Conservation (phyloP, 2,329 filamentous ascomycete species). For the Fusarium tuaranense region DNA sequence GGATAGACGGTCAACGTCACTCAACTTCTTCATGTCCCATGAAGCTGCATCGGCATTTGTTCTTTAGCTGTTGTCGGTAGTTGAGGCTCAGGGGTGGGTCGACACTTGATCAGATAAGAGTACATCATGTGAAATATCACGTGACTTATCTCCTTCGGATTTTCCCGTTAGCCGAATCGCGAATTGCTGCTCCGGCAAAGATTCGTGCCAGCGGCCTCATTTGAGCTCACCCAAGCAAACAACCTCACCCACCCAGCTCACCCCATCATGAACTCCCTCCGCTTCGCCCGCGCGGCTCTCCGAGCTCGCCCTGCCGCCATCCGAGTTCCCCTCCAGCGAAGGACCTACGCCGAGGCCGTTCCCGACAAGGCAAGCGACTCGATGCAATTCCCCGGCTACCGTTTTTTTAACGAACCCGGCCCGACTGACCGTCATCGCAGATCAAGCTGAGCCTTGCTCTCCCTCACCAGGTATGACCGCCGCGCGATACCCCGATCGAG, state of each 20-base stretch:
- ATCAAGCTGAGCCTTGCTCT: slow-evolving; percentile 99
- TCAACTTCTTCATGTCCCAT: not conserved
- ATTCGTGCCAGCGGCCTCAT: slow-evolving; percentile 61
- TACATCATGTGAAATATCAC: slow-evolving; percentile 35
- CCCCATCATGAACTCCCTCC: slow-evolving; percentile 90
- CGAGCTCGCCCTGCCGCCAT: slow-evolving; percentile 83
- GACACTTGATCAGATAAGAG: not conserved
- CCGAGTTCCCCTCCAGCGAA: slow-evolving; percentile 81
- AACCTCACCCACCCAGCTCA: slow-evolving; percentile 62
- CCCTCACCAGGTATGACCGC: slow-evolving; percentile 90
- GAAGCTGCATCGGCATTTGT: not conserved
- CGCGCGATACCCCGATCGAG: slow-evolving; percentile 32
- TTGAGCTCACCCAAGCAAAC: slow-evolving; percentile 58
- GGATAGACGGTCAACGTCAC: not conserved
- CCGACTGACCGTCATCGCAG: slow-evolving; percentile 55
- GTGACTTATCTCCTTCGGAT: slow-evolving; percentile 52
- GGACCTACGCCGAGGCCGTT: slow-evolving; percentile 91
- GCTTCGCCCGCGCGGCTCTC: slow-evolving; percentile 90
- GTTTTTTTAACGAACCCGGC: slow-evolving; percentile 38
- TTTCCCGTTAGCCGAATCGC: slow-evolving; percentile 55
- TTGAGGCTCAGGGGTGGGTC: not conserved
- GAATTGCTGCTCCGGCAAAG: slow-evolving; percentile 56
- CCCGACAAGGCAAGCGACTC: slow-evolving; percentile 76
- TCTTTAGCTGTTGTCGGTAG: not conserved
- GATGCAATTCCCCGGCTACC: slow-evolving; percentile 28